Conservation (phyloP, 106 monocot genomes). For the Allium cepa region DNA sequence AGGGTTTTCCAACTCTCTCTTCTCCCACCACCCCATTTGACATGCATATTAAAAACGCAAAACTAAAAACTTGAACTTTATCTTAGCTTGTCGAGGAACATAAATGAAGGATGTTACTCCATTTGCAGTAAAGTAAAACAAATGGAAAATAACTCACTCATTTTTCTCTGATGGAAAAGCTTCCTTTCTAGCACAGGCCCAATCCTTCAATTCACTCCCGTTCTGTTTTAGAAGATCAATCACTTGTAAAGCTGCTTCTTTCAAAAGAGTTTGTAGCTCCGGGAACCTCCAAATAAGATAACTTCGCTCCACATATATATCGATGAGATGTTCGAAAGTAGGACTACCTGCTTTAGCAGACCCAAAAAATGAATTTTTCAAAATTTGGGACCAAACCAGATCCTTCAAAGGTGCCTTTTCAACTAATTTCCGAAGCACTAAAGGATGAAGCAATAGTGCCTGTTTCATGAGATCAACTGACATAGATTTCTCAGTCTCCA, state of each 20-base stretch:
- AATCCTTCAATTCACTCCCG: slow-evolving; percentile 61
- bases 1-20: too few relatives aligned
- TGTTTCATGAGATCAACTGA: slow-evolving; percentile 91
- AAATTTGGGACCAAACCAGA: slow-evolving; percentile 62
- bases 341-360: slow-evolving; percentile 83
- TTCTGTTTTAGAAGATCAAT: slow-evolving; percentile 46
- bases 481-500: slow-evolving; percentile 42
- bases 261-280: slow-evolving; percentile 75
- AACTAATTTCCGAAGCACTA: slow-evolving; percentile 79
- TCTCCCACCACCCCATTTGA: too few relatives aligned
- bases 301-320: slow-evolving; percentile 82
- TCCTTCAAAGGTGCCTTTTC: slow-evolving; percentile 89
- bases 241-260: slow-evolving; percentile 65
- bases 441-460: slow-evolving; percentile 92
- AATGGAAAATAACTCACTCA: slow-evolving; percentile 46
- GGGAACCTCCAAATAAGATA: slow-evolving; percentile 92
- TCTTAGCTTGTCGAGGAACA: too few relatives aligned
- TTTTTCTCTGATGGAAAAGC: slow-evolving; percentile 87
- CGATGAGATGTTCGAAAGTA: slow-evolving; percentile 79
- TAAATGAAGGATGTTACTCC: too few relatives aligned
- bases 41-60: too few relatives aligned
- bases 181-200: slow-evolving; percentile 85
- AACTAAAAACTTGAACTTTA: too few relatives aligned
- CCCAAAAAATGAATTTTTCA: slow-evolving; percentile 71
- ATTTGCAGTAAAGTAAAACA: too few relatives aligned